Evolutionary conservation across 2,329 filamentous ascomycete genomes (phyloP), one percentile per base, ranked within the genome.

Genomic region (Fusarium gaditjirri): DNA sequence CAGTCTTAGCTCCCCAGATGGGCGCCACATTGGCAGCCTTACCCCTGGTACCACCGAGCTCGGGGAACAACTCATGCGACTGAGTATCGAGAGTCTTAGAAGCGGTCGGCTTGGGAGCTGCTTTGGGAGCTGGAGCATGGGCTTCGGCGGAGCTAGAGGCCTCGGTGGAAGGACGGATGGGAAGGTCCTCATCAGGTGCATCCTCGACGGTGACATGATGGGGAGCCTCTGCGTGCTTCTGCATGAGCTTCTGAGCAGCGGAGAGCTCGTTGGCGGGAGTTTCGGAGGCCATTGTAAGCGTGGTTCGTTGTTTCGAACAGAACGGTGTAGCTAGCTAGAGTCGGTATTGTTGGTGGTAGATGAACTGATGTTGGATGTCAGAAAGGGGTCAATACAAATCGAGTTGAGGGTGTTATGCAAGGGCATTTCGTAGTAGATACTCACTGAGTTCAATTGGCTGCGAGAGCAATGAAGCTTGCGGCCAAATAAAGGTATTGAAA

Each of bases 31-130:
- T 88, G 63, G 90, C 86, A 70, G 90, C 85, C 82, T 94, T 95
- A 58, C 90, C 85, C 81, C 90, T 90, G 63, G 86, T 82, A 27
- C 84, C 88, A 70, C 95, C 95, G 50, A 99, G 89, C 76, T 95
- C 91, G n/a, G 96, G 96, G 87, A 99, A 99, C 66, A 93, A 86
- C 82, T 98, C 95, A 79, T 97, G 93, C 23, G 94, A 97, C 78
- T 93, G 89, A 25, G 94, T 95, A 81, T 98, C 94, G 69, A 98
- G 84, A 57, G 77, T 61, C 42, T 86, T 76, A 46, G 83, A 82
- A 36, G 82, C 81, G 80, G 91, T 91, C 79, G 92, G 90, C 85
- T 93, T 94, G 58, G 88, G 90, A 47, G 89, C 88, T 68, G 89
- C 87, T 82, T 92, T 93, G 56, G 89, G 83, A 68, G 89, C 80